A percentile compares a stretch with the other conserved stretches of the same genome.
phyloP scores from a whole-genome alignment of 495 filamentous ascomycete species.

The Xylaria nigripes region DNA sequence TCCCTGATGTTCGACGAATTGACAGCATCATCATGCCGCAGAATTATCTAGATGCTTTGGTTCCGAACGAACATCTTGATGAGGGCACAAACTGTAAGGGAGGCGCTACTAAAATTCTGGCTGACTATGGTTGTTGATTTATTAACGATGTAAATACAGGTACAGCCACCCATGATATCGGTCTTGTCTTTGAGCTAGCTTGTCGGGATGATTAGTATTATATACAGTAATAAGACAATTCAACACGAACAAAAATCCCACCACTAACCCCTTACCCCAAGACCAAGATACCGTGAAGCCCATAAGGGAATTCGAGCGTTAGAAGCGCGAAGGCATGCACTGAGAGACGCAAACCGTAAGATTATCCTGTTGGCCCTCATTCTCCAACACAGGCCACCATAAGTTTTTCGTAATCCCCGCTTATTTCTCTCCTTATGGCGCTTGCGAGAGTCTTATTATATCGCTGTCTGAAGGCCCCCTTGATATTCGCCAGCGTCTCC shows the following conservation, averaged over 20 bases:
- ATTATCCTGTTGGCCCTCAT: slow-evolving; percentile 15
- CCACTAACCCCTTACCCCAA: neutral
- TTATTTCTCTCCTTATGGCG: slow-evolving; percentile 73
- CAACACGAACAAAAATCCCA: no score
- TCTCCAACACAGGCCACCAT: slow-evolving; percentile 50
- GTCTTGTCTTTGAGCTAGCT: neutral
- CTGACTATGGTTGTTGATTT: no score
- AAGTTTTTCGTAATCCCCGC: slow-evolving; percentile 70
- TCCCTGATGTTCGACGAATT: no score
- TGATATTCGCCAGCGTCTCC: slow-evolving; percentile 60
- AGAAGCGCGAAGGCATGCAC: neutral
- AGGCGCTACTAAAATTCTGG: no score
- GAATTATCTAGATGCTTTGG: no score
- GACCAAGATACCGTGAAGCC: neutral
- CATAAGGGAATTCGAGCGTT: neutral
- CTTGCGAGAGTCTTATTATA: slow-evolving; percentile 53
- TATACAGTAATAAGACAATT: neutral
- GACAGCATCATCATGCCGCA: no score
- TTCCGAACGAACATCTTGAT: no score
- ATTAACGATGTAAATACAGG: no score
- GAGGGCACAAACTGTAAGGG: no score
- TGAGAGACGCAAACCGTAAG: neutral
- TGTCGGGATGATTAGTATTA: neutral
- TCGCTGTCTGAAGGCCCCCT: slow-evolving; percentile 58
- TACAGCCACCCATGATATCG: neutral